Base-by-base conservation (phyloP, 352 stramenopile genomes). In the Phytopythium chamaehyphon region DNA sequence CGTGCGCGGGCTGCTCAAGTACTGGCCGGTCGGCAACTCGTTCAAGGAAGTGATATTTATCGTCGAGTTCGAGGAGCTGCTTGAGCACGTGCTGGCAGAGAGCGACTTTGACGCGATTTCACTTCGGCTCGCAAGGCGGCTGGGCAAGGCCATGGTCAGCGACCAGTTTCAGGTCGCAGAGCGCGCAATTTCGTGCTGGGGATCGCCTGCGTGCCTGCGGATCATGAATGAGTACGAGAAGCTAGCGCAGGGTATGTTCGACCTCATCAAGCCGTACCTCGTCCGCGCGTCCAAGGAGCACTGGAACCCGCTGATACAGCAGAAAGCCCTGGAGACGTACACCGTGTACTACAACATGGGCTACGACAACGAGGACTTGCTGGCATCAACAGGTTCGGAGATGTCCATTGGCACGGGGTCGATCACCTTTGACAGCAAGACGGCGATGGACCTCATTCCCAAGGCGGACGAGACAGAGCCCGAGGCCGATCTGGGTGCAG, bases 161-260 rank as follows among this genome's bases (percentile, higher is more conserved):
- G 75, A 88, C 49, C 84, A 94, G 65, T 91, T 92, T 46, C 84
- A 94, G 56, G 84, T 94, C 16, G 73, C 81, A 46, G 84, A 94
- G 53, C 82, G 84, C 37, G 82, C 84, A 14, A 89, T 92, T 40
- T 86, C 82, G 47, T 91, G 79, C 50, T 94, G 82, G 82, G 85
- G 75, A 38, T 92, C 81, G 31, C 66, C 83, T 10, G 64, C 77
- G 37, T 93, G 83, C 44, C 70, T 90, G 54, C 83, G 83, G 35
- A 88, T 93, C 62, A 93, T 93, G 83, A 93, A 93, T 62, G 81
- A 88, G 68, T 93, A 93, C 74, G 83, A 93, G 54, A 91, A 90
- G 51, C 48, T 93, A 54, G 83, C 72, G 11, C 83, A 93, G 58
- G 55, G 70, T 18, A 93, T 92, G 82, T 93, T 93, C 49, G 64